Conservation (phyloP, 2,329 filamentous ascomycete species). For the Pestalotiopsis sp. region DNA sequence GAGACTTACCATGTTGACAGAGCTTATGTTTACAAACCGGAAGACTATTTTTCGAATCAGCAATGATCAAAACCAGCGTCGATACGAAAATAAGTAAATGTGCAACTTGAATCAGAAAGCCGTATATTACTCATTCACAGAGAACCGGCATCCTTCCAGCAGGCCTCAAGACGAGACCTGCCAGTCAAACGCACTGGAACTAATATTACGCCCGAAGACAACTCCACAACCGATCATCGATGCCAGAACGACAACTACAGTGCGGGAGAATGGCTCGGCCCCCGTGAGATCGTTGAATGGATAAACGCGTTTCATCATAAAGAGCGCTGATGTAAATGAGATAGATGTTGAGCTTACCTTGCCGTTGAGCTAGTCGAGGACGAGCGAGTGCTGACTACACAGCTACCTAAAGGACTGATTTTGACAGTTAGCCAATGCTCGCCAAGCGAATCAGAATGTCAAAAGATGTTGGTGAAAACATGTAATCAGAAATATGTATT, state of each 20-base stretch:
- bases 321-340: constrained; percentile 1
- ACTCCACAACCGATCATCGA: constrained; percentile 79
- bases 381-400: not conserved
- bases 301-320: constrained; percentile 69
- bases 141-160: constrained; percentile 53
- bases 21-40: not conserved
- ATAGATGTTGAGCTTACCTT: not conserved
- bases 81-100: not conserved
- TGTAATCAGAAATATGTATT: constrained; percentile 55
- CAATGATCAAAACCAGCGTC: constrained; percentile 1
- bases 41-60: constrained; percentile 16
- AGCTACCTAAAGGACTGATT: not conserved
- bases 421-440: not conserved
- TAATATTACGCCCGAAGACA: constrained; percentile 55
- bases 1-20: not conserved
- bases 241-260: constrained; percentile 52
- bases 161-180: constrained; percentile 60
- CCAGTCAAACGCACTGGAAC: constrained; percentile 54
- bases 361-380: not conserved
- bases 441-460: constrained; percentile 6
- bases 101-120: constrained; percentile 58
- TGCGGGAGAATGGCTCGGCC: constrained; percentile 74
- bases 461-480: constrained; percentile 11
- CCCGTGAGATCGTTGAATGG: constrained; percentile 71
- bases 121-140: constrained; percentile 68